Evolutionary conservation across 768 basidiomycete species (phyloP), one percentile per base, ranked within the genome.

Genomic region (Suillus tomentosus): DNA sequence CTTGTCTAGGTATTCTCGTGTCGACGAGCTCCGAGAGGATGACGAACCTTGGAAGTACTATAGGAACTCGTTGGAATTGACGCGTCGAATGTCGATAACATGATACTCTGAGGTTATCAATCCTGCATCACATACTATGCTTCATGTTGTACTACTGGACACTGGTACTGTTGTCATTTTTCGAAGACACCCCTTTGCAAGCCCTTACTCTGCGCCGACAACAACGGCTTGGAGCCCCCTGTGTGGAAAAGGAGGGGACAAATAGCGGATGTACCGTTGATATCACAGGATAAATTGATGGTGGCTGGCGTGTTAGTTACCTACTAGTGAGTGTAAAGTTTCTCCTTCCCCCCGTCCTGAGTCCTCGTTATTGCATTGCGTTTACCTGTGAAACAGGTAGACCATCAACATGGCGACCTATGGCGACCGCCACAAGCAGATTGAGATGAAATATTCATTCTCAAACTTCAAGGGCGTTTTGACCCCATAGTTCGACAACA

Each of bases 181-280:
- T 4, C 4, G 55, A 56, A 56, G 55, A 39, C 14, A 17, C 39
- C 5, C 31, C 31, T 5, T 31, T 31, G 31, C 31, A n/a, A 14
- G 5, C 63, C 56, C 48, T 79, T 84, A 92, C 85, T 92, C 91
- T 67, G 87, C 86, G 75, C 95, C 93, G 64, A 90, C 87, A 66
- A 88, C 85, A 51, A 84, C 81, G 59, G 92, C 95, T 85, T 95
- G 86, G 65, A 96, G 91, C 70, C 90, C 90, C 94, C 27, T 95
- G 71, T 40, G 63, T 47, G 58, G 56, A 47, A 65, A 48, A 50
- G 40, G 48, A 11, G 56, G 24, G 31, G 27, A 36, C 7, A 5
- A 60, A 9, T 31, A 17, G 24, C 13, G 1, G 14, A 50, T 1
- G 24, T 14, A 24, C 24, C 48, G 24, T 15, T 19, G 22, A 7